Evolutionary conservation across 163 green algal species (phyloP).

Genomic region (Scenedesmus sp.): DNA sequence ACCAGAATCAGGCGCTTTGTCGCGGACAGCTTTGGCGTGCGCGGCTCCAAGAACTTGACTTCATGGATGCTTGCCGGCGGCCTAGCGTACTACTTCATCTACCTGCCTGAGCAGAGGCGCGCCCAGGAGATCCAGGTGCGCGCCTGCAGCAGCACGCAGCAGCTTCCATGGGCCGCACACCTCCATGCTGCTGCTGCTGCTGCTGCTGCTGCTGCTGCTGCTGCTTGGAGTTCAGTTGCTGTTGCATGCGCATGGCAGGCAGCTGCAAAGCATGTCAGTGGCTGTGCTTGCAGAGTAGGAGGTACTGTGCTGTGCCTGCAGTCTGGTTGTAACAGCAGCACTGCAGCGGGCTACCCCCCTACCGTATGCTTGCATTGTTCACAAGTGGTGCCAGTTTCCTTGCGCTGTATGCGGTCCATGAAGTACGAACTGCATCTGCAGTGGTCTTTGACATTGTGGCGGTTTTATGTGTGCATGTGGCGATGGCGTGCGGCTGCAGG

Average conservation of each 20-base stretch:
- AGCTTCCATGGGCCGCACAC: not conserved
- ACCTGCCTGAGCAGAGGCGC: constrained; percentile 38
- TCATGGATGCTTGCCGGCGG: constrained; percentile 49
- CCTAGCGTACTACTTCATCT: constrained; percentile 49
- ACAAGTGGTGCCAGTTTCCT: not conserved
- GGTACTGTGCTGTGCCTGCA: not conserved
- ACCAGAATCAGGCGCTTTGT: not conserved
- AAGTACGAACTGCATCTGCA: not conserved
- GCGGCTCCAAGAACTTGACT: constrained; percentile 32
- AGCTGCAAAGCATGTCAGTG: not conserved
- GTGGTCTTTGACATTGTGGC: too few relatives aligned
- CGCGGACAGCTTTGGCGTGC: constrained; percentile 31
- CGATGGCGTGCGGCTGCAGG: not conserved
- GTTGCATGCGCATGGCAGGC: not conserved
- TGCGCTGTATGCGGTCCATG: not conserved
- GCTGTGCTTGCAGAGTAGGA: not conserved
- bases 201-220: constrained; percentile 1
- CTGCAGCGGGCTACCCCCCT: not conserved
- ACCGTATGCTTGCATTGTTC: not conserved
- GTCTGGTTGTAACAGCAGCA: not conserved
- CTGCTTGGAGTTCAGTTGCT: not conserved
- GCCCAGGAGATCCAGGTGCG: constrained; percentile 39
- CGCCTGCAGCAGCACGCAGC: not conserved
- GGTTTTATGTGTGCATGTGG: not conserved
- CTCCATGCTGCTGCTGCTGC: not conserved